A percentile compares a stretch with the other conserved stretches of the same genome.
Conservation (phyloP, 2,329 filamentous ascomycete species). For the Penicillium corylophilum region DNA sequence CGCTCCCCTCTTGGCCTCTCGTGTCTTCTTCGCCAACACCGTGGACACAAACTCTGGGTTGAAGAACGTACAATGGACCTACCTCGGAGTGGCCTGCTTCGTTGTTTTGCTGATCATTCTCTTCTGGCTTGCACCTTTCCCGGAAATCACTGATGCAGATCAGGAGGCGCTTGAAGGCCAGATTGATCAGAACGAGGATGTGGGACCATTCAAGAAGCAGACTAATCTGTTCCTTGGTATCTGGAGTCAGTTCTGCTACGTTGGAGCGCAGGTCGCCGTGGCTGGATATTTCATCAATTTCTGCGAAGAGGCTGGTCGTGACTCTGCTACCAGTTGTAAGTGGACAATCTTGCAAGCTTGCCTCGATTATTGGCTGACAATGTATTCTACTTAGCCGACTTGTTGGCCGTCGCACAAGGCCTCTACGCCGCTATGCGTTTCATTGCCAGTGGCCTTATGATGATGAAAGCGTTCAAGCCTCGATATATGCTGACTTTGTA, state of each 20-base stretch:
- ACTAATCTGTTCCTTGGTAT: slow-evolving; percentile 61
- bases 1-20: slow-evolving; percentile 59
- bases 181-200: slow-evolving; percentile 27
- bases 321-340: slow-evolving; percentile 26
- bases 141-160: slow-evolving; percentile 61
- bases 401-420: slow-evolving; percentile 60
- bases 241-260: slow-evolving; percentile 63
- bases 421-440: slow-evolving; percentile 62
- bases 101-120: slow-evolving; percentile 57
- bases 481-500: slow-evolving; percentile 56
- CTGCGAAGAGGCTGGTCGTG: slow-evolving; percentile 40
- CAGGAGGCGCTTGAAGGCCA: slow-evolving; percentile 56
- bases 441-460: slow-evolving; percentile 56
- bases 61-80: slow-evolving; percentile 63
- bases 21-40: slow-evolving; percentile 61
- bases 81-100: slow-evolving; percentile 62
- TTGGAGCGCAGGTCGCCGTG: slow-evolving; percentile 53
- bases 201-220: slow-evolving; percentile 55
- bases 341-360: slow-evolving; percentile 25
- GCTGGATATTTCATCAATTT: slow-evolving; percentile 58
- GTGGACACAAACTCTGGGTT: slow-evolving; percentile 51
- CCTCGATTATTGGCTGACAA: background rate
- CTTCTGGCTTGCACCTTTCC: slow-evolving; percentile 58
- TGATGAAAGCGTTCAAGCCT: slow-evolving; percentile 51
- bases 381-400: slow-evolving; percentile 41